Percentiles rank a stretch among this genome's conserved stretches.
Conservation (phyloP, 2,329 filamentous ascomycete species). For the Dothideomycetes sp. region DNA sequence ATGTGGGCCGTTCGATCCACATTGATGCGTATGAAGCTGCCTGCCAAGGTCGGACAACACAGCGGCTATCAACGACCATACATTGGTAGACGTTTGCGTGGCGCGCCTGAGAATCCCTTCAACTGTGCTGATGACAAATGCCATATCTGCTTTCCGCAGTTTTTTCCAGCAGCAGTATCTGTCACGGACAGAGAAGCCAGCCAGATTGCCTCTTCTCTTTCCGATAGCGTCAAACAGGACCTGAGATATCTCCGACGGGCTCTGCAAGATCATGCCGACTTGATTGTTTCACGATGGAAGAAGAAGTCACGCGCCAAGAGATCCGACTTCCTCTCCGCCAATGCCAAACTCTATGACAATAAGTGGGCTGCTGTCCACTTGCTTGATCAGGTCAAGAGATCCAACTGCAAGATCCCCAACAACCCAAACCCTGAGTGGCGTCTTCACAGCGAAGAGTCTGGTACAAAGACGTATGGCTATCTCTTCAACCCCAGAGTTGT, state of each 20-base stretch:
- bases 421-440: no score
- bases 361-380: slow-evolving; percentile 5
- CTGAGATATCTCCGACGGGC: neutral
- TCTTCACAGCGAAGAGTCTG: no score
- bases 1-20: neutral
- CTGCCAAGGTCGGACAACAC: neutral
- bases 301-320: slow-evolving; percentile 6
- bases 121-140: neutral
- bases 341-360: neutral
- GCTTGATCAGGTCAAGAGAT: no score
- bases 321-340: neutral
- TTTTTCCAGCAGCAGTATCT: neutral
- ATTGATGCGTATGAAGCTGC: neutral
- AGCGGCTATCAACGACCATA: neutral
- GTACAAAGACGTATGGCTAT: no score
- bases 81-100: no score
- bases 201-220: neutral
- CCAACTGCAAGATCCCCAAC: no score
- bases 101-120: slow-evolving; percentile 2
- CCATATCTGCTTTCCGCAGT: neutral
- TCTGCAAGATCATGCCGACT: slow-evolving; percentile 2
- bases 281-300: slow-evolving; percentile 4
- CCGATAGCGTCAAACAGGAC: neutral
- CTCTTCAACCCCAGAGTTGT: no score
- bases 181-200: slow-evolving; percentile 1